Evolutionary conservation across 306 rosid genomes (phyloP).

Genomic region (Vicia villosa): DNA sequence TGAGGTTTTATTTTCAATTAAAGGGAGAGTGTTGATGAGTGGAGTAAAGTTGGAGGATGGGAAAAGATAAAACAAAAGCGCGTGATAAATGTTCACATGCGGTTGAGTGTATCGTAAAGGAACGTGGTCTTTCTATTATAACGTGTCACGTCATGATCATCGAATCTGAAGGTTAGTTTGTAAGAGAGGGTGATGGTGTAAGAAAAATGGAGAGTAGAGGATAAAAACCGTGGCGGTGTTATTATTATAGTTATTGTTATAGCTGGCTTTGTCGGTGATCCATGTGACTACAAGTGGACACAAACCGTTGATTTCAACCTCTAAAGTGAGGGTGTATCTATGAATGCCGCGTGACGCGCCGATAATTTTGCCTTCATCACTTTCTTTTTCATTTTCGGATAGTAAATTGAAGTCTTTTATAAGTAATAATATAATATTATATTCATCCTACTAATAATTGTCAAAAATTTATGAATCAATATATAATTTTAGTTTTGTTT

Average conservation of each 20-base stretch:
- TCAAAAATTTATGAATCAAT: no score
- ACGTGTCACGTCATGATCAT: slow-evolving; percentile 19
- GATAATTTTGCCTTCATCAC: slow-evolving; percentile 14
- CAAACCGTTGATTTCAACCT: not conserved
- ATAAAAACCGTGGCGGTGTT: slow-evolving; percentile 32
- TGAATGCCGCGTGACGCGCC: slow-evolving; percentile 42
- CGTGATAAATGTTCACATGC: slow-evolving; percentile 14
- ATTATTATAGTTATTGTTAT: not conserved
- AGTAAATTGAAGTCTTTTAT: not conserved
- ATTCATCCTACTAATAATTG: no score
- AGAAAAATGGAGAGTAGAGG: slow-evolving; percentile 4
- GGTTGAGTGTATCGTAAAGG: not conserved
- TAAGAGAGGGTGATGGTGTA: slow-evolving; percentile 2
- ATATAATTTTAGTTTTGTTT: no score
- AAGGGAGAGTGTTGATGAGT: not conserved
- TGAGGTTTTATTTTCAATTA: slow-evolving; percentile 22
- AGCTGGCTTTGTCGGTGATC: slow-evolving; percentile 53
- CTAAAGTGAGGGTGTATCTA: not conserved
- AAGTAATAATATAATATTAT: no score
- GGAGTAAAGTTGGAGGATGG: not conserved
- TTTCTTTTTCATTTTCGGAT: not conserved
- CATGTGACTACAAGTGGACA: slow-evolving; percentile 37
- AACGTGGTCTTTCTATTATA: not conserved
- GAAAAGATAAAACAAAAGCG: slow-evolving; percentile 33
- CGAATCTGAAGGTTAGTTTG: not conserved